Evolutionary conservation across 2,329 filamentous ascomycete species (phyloP).

Genomic region (Diaporthe sp.): DNA sequence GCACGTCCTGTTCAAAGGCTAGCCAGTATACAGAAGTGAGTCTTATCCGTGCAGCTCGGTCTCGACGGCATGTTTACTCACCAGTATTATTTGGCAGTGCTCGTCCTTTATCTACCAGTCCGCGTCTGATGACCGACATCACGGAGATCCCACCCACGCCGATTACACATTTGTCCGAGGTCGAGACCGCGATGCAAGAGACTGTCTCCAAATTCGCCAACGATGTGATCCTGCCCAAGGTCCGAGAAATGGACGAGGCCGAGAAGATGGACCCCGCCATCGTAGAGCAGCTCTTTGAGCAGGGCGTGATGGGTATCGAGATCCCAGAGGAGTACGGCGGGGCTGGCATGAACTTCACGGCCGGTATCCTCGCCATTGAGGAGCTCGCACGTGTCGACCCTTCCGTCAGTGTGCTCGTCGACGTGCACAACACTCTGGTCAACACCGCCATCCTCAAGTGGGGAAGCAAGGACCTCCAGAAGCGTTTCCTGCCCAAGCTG

Average conservation of each 20-base stretch:
- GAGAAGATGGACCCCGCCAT: conserved; percentile 91
- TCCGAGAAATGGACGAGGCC: conserved; percentile 96
- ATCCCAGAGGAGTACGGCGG: conserved; percentile 98
- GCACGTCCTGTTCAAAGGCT: conserved; percentile 42
- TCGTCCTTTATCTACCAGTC: conserved; percentile 73
- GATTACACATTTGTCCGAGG: conserved; percentile 92
- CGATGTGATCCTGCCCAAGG: conserved; percentile 90
- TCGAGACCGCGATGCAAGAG: conserved; percentile 90
- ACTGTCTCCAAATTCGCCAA: conserved; percentile 91
- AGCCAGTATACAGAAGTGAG: conserved; percentile 51
- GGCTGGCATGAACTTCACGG: conserved; percentile 98
- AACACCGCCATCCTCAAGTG: conserved; percentile 94
- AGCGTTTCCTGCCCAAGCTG: conserved; percentile 89
- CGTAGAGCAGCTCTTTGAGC: conserved; percentile 95
- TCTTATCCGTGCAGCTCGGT: conserved; percentile 32
- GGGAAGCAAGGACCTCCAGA: conserved; percentile 82
- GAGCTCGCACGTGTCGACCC: conserved; percentile 95
- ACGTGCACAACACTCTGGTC: conserved; percentile 98
- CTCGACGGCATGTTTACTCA: conserved; percentile 17
- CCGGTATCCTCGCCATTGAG: conserved; percentile 96
- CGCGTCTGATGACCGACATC: conserved; percentile 72
- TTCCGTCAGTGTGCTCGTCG: conserved; percentile 93
- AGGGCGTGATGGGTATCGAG: conserved; percentile 96
- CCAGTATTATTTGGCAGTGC: conserved; percentile 47
- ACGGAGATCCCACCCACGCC: conserved; percentile 88